phyloP scores from a whole-genome alignment of 2,329 filamentous ascomycete species.

The Phialophora tarda region DNA sequence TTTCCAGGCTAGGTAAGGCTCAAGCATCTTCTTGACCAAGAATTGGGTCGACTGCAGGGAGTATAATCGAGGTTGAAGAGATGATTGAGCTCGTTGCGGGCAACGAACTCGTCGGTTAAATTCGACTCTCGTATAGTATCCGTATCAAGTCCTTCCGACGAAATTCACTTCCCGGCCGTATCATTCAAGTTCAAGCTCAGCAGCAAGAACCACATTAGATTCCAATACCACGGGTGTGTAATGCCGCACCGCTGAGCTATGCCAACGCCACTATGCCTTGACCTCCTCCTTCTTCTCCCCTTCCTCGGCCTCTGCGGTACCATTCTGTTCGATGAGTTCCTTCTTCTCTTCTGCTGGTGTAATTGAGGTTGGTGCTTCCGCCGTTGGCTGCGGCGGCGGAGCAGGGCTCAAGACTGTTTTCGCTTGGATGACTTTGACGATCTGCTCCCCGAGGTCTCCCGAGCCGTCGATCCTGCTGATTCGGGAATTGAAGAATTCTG shows the following conservation, averaged over 20 bases:
- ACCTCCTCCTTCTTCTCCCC: conserved; percentile 7
- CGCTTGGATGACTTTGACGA: conserved; percentile 59
- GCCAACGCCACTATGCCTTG: conserved; percentile 19
- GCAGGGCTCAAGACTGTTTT: conserved; percentile 41
- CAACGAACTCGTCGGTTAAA: background rate
- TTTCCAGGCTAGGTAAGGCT: background rate
- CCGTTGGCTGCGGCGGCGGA: background rate
- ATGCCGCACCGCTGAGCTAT: background rate
- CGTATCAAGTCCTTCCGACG: background rate
- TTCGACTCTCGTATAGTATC: background rate
- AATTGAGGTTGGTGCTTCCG: background rate
- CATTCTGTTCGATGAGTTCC: background rate
- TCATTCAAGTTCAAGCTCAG: background rate
- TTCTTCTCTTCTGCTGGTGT: conserved; percentile 2
- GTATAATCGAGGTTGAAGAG: background rate
- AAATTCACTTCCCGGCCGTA: background rate
- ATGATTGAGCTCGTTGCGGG: background rate
- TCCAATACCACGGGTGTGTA: background rate
- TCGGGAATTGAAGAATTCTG: conserved; percentile 72
- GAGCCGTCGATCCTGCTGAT: conserved; percentile 81
- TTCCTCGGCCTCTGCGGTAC: background rate
- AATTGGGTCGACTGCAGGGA: background rate
- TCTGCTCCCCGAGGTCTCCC: conserved; percentile 71
- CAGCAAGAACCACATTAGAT: background rate
- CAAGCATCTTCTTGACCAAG: background rate